These are phyloP conservation scores for Daldinia decipiens DNA, from an alignment of 495 filamentous ascomycete genomes.

Conservation along the genomic window DNA sequence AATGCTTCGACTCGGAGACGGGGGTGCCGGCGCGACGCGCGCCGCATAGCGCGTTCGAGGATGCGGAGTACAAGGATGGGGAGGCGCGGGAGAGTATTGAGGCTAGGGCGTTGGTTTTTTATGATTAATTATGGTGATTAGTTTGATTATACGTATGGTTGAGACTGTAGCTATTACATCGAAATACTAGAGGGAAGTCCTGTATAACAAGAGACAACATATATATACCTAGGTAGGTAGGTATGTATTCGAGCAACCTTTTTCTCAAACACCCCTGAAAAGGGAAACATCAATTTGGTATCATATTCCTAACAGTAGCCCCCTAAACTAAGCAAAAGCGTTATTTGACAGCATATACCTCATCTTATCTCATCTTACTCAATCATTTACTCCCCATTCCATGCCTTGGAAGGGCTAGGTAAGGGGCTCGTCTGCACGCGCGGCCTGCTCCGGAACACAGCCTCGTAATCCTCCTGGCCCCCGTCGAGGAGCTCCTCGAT, in stretches of 20 bases:
- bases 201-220: not conserved
- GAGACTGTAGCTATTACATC: not conserved
- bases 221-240: not conserved
- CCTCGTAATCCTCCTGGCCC: slow-evolving; percentile 77
- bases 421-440: slow-evolving; percentile 81
- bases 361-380: not conserved
- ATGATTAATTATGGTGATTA: slow-evolving; percentile 24
- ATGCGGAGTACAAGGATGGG: slow-evolving; percentile 57
- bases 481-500: slow-evolving; percentile 48
- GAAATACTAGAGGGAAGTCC: not conserved
- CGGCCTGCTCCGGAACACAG: slow-evolving; percentile 86
- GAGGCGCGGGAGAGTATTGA: slow-evolving; percentile 69
- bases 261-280: no score
- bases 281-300: slow-evolving; percentile 34
- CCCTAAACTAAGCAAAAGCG: slow-evolving; percentile 4
- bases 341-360: not conserved
- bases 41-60: slow-evolving; percentile 70
- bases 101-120: slow-evolving; percentile 66
- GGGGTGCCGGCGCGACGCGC: slow-evolving; percentile 65
- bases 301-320: slow-evolving; percentile 19
- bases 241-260: not conserved
- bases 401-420: slow-evolving; percentile 59
- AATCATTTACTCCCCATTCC: slow-evolving; percentile 22
- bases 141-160: not conserved
- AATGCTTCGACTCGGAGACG: slow-evolving; percentile 73